Conservation (phyloP, 805 yeast genomes). For the Hanseniaspora taiwanica region DNA sequence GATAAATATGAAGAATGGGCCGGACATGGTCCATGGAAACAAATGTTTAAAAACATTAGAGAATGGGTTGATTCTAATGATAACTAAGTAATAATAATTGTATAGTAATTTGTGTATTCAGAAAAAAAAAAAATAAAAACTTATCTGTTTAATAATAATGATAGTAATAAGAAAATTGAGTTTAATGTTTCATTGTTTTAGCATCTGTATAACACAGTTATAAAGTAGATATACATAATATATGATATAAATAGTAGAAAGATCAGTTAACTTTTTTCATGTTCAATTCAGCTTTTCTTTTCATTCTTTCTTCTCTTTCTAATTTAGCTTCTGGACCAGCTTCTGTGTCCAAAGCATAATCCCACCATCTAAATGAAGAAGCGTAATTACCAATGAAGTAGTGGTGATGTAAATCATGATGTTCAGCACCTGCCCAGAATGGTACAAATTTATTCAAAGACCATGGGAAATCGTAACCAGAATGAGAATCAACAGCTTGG, state of each 20-base stretch:
- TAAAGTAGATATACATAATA: not conserved
- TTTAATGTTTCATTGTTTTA: too few species aligned
- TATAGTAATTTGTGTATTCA: not conserved
- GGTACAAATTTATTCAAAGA: constrained; percentile 86
- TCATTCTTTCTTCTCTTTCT: constrained; percentile 56
- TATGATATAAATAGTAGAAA: not conserved
- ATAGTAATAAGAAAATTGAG: too few species aligned
- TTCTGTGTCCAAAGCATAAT: constrained; percentile 74
- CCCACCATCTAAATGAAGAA: constrained; percentile 95
- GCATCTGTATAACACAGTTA: too few species aligned
- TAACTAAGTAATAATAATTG: too few species aligned
- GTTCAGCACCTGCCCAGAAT: constrained; percentile 98
- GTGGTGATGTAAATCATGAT: constrained; percentile 95
- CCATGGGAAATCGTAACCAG: constrained; percentile 98
- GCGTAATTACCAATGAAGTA: constrained; percentile 93
- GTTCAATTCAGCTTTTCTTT: constrained; percentile 37
- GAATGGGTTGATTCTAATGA: constrained; percentile 92
- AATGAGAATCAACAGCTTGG: constrained; percentile 96
- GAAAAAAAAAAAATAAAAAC: too few species aligned
- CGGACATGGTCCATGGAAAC: constrained; percentile 89
- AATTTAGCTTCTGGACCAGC: constrained; percentile 73
- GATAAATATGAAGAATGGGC: constrained; percentile 51
- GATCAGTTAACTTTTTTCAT: constrained; percentile 19
- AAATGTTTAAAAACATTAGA: constrained; percentile 85
- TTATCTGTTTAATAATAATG: not conserved